Percentiles rank a stretch among this genome's conserved stretches.
Evolutionary conservation across 768 basidiomycete species (phyloP).

Genomic region (Leccinum subgranulosum): DNA sequence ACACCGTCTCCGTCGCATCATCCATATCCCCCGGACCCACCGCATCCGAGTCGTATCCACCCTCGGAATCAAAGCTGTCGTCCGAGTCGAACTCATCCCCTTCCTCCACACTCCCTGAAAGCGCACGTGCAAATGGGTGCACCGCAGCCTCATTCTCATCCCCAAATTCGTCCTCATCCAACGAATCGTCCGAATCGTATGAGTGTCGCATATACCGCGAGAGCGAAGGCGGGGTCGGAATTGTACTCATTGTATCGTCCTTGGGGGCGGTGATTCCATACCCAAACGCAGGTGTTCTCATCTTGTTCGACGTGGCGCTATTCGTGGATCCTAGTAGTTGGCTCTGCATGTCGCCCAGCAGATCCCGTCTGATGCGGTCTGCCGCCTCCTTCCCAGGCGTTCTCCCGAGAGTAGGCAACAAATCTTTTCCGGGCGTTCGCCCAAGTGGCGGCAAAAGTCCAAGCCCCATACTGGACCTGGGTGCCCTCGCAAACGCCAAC

Average conservation of each 20-base stretch:
- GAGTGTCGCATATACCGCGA: slow-evolving; percentile 55
- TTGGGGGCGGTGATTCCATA: slow-evolving; percentile 18
- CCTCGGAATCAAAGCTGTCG: slow-evolving; percentile 50
- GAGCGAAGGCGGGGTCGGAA: slow-evolving; percentile 69
- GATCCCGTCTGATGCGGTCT: slow-evolving; percentile 59
- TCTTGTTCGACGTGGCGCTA: slow-evolving; percentile 14
- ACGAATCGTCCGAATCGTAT: slow-evolving; percentile 56
- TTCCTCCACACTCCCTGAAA: slow-evolving; percentile 30
- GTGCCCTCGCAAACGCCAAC: slow-evolving; percentile 46
- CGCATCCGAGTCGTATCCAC: slow-evolving; percentile 23
- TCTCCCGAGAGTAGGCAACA: slow-evolving; percentile 42
- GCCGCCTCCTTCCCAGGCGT: slow-evolving; percentile 77
- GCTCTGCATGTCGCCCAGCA: slow-evolving; percentile 53
- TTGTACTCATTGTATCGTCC: slow-evolving; percentile 66
- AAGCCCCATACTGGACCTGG: slow-evolving; percentile 31
- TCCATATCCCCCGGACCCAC: neutral
- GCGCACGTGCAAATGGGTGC: slow-evolving; percentile 56
- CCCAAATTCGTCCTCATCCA: slow-evolving; percentile 39
- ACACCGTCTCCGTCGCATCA: slow-evolving; percentile 54
- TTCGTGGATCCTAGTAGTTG: slow-evolving; percentile 21
- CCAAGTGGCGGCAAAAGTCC: slow-evolving; percentile 39
- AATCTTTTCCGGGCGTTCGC: slow-evolving; percentile 65
- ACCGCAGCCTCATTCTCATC: slow-evolving; percentile 43
- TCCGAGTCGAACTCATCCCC: slow-evolving; percentile 41
- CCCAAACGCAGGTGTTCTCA: slow-evolving; percentile 29